Evolutionary conservation across 73 alveolate species (phyloP), one percentile per base, ranked within the genome.

Genomic region (Stentor roeselii): DNA sequence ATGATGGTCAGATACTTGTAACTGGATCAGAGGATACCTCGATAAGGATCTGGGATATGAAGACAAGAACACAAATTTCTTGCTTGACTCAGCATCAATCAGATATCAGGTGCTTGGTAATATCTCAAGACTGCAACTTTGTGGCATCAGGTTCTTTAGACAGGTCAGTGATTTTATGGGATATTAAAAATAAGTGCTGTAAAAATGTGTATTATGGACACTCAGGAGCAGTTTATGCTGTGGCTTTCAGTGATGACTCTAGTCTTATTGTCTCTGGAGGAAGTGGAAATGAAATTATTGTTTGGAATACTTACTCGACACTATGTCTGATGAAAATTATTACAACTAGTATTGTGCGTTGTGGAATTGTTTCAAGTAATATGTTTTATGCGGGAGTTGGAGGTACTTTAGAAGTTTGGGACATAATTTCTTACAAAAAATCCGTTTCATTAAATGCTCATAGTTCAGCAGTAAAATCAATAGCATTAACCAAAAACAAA

Each of bases 251-350:
- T 50, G 21, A 50, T 50, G 67, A 50, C 21, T 6, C 21, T 50
- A 50, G 21, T 11, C 6, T 50, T 50, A 50, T 50, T 11, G 67
- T 21, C 21, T 50, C 67, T 11, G 67, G 30, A 50, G 67, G 67
- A 11, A 50, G 67, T 6, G 67, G 21, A 11, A 50, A 50, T 50
- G 21, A 6, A 50, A 21, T 50, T 50, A 50, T 6, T 11, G 67
- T 50, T 50, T 50, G 67, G 67, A 50, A 50, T 50, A 50, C 67
- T 50, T n/a, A n/a, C n/a, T n/a, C n/a, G n/a, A n/a, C n/a, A n/a
- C n/a, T n/a, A n/a, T n/a, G n/a, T n/a, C n/a, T n/a, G n/a, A n/a
- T n/a, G n/a, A n/a, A n/a, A n/a, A n/a, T n/a, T n/a, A n/a, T n/a
- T n/a, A n/a, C n/a, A n/a, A n/a, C n/a, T n/a, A n/a, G n/a, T n/a